phyloP scores from a whole-genome alignment of 192 early-diverging fungal genomes.

The Entomortierella lignicola region DNA sequence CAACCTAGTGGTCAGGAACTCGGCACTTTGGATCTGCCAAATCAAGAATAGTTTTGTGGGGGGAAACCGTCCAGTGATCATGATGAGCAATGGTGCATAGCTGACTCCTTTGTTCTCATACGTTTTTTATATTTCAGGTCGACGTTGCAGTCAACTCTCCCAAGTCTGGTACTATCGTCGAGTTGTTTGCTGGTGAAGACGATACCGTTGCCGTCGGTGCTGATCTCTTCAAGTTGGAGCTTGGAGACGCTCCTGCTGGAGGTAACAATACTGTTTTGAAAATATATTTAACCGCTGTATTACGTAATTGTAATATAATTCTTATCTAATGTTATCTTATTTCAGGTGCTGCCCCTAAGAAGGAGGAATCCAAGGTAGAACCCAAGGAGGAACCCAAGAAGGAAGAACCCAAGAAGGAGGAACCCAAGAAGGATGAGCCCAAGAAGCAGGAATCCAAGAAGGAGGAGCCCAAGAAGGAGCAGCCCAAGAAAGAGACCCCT shows the following conservation, averaged over 20 bases:
- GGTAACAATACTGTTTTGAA: constrained; percentile 44
- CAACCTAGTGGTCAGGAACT: background rate
- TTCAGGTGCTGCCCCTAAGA: constrained; percentile 54
- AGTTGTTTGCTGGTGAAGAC: constrained; percentile 85
- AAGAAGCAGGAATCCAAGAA: constrained; percentile 61
- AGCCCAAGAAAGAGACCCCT: constrained; percentile 54
- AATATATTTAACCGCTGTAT: background rate
- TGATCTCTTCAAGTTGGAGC: constrained; percentile 94
- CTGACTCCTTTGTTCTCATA: background rate
- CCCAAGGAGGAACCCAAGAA: constrained; percentile 47
- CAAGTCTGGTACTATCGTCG: constrained; percentile 87
- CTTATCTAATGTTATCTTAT: too few species aligned
- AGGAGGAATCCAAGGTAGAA: constrained; percentile 52
- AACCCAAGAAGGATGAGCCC: constrained; percentile 53
- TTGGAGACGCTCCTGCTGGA: constrained; percentile 73
- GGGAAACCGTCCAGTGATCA: background rate
- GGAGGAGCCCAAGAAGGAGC: constrained; percentile 53
- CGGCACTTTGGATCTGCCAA: background rate
- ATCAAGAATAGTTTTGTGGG: background rate
- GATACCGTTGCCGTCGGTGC: constrained; percentile 91
- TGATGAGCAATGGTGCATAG: background rate
- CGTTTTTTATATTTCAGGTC: constrained; percentile 61
- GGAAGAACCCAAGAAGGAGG: constrained; percentile 54
- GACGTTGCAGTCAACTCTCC: constrained; percentile 99
- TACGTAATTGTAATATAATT: too few species aligned